These are phyloP conservation scores for Solanum sparsipilum DNA, from an alignment of 257 asterid species.

Conservation along the genomic window DNA sequence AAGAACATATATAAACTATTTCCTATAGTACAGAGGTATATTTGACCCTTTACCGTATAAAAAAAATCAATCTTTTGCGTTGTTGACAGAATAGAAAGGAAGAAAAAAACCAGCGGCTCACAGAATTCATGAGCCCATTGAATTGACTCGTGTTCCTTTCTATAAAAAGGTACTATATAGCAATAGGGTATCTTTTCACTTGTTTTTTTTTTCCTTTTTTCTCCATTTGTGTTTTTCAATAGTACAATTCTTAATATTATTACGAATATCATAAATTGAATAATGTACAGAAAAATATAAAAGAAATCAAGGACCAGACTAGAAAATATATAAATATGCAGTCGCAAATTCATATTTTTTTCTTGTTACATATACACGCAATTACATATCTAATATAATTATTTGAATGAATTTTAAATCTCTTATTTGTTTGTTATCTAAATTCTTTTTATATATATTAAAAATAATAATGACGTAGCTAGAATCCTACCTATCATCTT, in stretches of 20 bases:
- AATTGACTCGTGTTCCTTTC: constrained; percentile 7
- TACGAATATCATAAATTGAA: neutral
- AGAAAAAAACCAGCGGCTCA: constrained; percentile 10
- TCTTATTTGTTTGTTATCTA: neutral
- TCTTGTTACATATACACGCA: too few relatives aligned
- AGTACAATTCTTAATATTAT: neutral
- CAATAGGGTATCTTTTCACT: neutral
- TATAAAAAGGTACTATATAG: neutral
- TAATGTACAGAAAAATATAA: neutral
- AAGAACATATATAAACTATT: too few relatives aligned
- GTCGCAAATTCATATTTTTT: too few relatives aligned
- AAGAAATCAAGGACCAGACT: neutral
- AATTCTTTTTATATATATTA: neutral
- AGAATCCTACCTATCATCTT: constrained; percentile 12
- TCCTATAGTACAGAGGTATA: too few relatives aligned
- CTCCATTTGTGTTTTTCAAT: neutral
- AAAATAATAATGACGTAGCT: neutral
- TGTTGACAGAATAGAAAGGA: neutral
- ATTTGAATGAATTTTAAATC: neutral
- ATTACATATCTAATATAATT: neutral
- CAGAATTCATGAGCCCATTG: constrained; percentile 1
- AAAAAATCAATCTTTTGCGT: neutral
- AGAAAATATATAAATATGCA: neutral
- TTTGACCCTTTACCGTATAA: neutral
- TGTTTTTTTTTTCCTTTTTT: constrained; percentile 11